phyloP scores from a whole-genome alignment of 164 flowering plant genomes.

The Vitis vinifera region ASM3070453v1 NC_081822.1:2500501-2501000 shows the following conservation, averaged over 20 bases:
- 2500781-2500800: slow-evolving; percentile 25
- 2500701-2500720: slow-evolving; percentile 38
- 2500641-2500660: slow-evolving; percentile 23
- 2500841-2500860: slow-evolving; percentile 1
- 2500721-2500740: slow-evolving; percentile 73
- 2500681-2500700: neutral
- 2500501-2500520: slow-evolving; percentile 67
- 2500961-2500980: slow-evolving; percentile 85
- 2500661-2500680: slow-evolving; percentile 12
- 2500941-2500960: slow-evolving; percentile 65
- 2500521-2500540: slow-evolving; percentile 69
- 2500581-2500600: slow-evolving; percentile 70
- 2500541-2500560: slow-evolving; percentile 36
- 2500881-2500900: slow-evolving; percentile 68
- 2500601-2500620: slow-evolving; percentile 72
- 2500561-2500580: slow-evolving; percentile 7
- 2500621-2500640: slow-evolving; percentile 53
- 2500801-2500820: slow-evolving; percentile 22
- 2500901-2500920: slow-evolving; percentile 62
- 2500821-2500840: slow-evolving; percentile 46
- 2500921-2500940: slow-evolving; percentile 75
- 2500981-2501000: slow-evolving; percentile 50
- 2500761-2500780: slow-evolving; percentile 10
- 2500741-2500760: slow-evolving; percentile 49
- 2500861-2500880: slow-evolving; percentile 39